Base-by-base conservation (phyloP, 2,329 filamentous ascomycete genomes). In the Colletotrichum lini region DNA sequence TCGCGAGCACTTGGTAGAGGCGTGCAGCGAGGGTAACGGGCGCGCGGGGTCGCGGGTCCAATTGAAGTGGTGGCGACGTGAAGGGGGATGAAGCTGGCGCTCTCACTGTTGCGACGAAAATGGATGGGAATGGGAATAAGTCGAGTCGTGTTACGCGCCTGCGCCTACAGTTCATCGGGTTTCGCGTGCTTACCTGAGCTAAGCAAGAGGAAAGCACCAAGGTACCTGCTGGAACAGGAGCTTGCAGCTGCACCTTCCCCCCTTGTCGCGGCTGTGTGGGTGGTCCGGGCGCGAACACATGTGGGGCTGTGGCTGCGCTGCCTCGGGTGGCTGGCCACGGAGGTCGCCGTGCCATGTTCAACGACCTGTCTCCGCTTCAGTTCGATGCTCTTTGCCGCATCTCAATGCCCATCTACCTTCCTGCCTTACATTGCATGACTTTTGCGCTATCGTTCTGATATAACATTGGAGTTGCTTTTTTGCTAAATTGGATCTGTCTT, bases 121-220 rank as follows among this genome's bases (percentile, higher is more conserved):
- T 72, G 69, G 69, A 69, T 63, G 57, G 59, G 35, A 38, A 68
- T 59, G 53, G 52, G 58, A 68, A 64, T 58, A 60, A 60, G 59
- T 64, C 35, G 53, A 72, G 65, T 63, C 69, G 69, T 72, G 65
- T 69, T 72, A 68, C 69, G 69, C 69, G 69, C 69, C 69, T 63
- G 65, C 58, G 65, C 69, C 65, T 64, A 30, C 69, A 59, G 69
- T 69, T 72, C 69, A 47, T 72, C 69, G 65, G 68, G 69, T 72
- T 68, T 69, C 69, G 69, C 69, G 69, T 72, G 69, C 69, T 72
- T 72, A 72, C 69, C 65, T 72, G 69, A 72, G 69, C 68, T 71
- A 52, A 63, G 68, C 65, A 40, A 64, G 60, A 59, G 58, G 58
- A 50, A 54, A 56, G 8, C 9, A 38, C 35, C 35, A 38, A 38